Conservation (phyloP, 768 basidiomycete genomes). For the Trametes gibbosa region DNA sequence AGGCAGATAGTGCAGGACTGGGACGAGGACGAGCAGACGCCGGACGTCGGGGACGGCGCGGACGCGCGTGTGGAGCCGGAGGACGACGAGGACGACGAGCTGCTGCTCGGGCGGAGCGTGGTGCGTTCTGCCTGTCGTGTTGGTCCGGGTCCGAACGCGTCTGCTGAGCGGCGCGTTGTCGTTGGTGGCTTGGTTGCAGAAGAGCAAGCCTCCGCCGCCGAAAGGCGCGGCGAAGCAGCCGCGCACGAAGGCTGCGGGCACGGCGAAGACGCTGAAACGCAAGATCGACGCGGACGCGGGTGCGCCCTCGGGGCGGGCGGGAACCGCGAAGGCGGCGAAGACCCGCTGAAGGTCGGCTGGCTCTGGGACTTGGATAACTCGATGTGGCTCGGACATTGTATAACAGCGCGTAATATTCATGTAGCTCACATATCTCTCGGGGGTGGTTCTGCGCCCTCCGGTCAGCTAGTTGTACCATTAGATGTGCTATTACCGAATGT, state of each 20-base stretch:
- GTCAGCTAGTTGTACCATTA: too few relatives aligned
- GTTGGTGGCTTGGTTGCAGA: neutral
- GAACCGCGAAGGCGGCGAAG: conserved; percentile 13
- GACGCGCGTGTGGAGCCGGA: conserved; percentile 21
- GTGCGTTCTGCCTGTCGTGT: neutral
- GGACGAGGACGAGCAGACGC: conserved; percentile 33
- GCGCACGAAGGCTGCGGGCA: neutral
- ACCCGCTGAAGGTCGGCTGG: neutral
- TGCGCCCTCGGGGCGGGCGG: conserved; percentile 2
- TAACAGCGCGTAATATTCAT: neutral
- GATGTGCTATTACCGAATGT: too few relatives aligned
- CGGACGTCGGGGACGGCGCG: conserved; percentile 9
- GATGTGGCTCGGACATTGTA: too few relatives aligned
- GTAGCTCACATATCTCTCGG: too few relatives aligned
- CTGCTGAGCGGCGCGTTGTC: too few relatives aligned
- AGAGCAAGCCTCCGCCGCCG: neutral
- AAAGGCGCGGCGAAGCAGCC: neutral
- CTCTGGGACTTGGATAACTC: neutral
- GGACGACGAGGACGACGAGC: conserved; percentile 17
- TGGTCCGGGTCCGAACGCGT: too few relatives aligned
- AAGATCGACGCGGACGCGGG: conserved; percentile 17
- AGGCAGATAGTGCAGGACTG: conserved; percentile 14
- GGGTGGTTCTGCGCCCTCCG: too few relatives aligned
- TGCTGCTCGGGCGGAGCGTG: conserved; percentile 47
- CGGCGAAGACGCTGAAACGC: conserved; percentile 20